Conservation (phyloP, 495 filamentous ascomycete genomes). For the Penicillium pulvis region DNA sequence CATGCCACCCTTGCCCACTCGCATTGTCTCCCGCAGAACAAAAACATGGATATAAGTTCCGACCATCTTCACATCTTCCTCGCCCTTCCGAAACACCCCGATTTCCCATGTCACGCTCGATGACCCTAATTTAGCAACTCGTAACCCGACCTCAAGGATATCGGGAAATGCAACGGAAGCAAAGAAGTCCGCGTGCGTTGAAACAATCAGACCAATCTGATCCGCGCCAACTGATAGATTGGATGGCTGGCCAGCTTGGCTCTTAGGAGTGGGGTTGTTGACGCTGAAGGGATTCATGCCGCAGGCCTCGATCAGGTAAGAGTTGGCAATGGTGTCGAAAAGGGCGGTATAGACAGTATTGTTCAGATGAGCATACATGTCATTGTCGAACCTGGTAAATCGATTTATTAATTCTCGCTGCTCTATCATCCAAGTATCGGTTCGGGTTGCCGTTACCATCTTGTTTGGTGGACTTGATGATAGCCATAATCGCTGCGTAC, state of each 20-base stretch:
- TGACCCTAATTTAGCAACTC: conserved; percentile 80
- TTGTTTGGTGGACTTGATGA: conserved; percentile 78
- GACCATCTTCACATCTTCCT: conserved; percentile 78
- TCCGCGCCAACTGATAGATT: conserved; percentile 17
- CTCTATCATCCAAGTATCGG: background rate
- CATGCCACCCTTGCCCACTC: conserved; percentile 57
- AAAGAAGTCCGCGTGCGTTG: conserved; percentile 83
- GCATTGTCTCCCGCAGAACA: conserved; percentile 71
- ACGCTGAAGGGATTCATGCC: conserved; percentile 65
- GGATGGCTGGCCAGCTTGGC: conserved; percentile 14
- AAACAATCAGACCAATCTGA: conserved; percentile 64
- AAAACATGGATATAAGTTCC: conserved; percentile 90
- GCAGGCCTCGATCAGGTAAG: conserved; percentile 82
- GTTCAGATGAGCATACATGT: conserved; percentile 91
- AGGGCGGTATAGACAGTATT: conserved; percentile 82
- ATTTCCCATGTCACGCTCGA: conserved; percentile 94
- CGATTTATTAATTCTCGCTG: conserved; percentile 1
- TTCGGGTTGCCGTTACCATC: conserved; percentile 64
- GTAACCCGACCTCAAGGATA: conserved; percentile 75
- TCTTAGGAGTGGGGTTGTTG: conserved; percentile 33
- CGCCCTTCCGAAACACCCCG: conserved; percentile 76
- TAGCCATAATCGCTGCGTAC: conserved; percentile 73
- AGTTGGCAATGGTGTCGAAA: conserved; percentile 87
- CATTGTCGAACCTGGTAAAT: conserved; percentile 79
- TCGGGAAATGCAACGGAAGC: conserved; percentile 81